Percentiles rank a stretch among this genome's conserved stretches.
These are phyloP conservation scores for Acanthamoeba castellanii DNA, from an alignment of 208 protist species.

Conservation along the genomic window DNA sequence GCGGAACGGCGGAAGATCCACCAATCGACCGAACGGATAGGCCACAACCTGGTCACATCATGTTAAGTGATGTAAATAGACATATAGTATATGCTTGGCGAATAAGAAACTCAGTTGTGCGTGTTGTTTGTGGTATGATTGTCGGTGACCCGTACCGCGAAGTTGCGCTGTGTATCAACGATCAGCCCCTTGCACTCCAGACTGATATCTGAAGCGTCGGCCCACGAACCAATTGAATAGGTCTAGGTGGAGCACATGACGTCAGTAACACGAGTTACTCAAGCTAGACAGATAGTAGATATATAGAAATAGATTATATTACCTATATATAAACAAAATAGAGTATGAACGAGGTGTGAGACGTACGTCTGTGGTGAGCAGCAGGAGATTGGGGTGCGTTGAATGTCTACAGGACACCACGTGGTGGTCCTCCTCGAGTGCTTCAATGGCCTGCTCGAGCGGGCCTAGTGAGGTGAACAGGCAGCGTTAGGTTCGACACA, in stretches of 20 bases:
- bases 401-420: constrained; percentile 35
- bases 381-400: background rate
- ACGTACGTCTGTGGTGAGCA: constrained; percentile 43
- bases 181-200: constrained; percentile 43
- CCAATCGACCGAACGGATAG: background rate
- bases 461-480: background rate
- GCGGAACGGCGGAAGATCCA: background rate
- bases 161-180: background rate
- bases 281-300: too few species aligned
- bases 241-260: background rate
- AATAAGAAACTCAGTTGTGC: too few species aligned
- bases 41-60: constrained; percentile 19
- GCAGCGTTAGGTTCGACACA: background rate
- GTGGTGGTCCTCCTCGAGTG: background rate
- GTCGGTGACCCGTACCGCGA: background rate
- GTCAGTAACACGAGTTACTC: too few species aligned
- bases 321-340: background rate
- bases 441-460: background rate
- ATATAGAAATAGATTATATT: background rate
- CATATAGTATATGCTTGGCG: too few species aligned
- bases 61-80: too few species aligned
- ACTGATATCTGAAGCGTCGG: background rate
- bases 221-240: background rate
- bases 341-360: background rate
- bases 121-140: too few species aligned